Evolutionary conservation across 1,139 yeast species (phyloP).

Genomic region (Lipomyces yarrowii): DNA sequence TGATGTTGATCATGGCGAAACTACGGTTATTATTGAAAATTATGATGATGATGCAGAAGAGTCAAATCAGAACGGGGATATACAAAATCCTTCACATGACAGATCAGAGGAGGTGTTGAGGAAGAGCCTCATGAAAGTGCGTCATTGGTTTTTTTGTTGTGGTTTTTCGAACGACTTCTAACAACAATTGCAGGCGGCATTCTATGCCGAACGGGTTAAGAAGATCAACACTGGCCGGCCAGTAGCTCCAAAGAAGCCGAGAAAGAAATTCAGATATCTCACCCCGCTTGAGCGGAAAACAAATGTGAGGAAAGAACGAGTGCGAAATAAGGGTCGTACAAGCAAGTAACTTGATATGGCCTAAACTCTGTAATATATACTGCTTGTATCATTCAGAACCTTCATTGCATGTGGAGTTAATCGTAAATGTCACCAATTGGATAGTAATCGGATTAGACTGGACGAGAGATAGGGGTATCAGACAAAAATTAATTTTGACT

Average conservation of each 20-base stretch:
- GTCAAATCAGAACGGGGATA: not conserved
- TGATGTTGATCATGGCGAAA: not conserved
- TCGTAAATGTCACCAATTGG: too few relatives aligned
- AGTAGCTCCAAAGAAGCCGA: slow-evolving; percentile 49
- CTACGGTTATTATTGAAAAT: slow-evolving; percentile 24
- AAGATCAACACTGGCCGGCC: slow-evolving; percentile 31
- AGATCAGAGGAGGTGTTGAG: slow-evolving; percentile 41
- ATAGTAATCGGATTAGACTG: too few relatives aligned
- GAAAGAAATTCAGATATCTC: slow-evolving; percentile 86
- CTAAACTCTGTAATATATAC: not conserved
- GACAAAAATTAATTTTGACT: too few relatives aligned
- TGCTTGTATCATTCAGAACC: not conserved
- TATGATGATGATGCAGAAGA: slow-evolving; percentile 15
- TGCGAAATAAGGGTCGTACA: not conserved
- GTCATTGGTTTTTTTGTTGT: not conserved
- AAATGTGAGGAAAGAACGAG: slow-evolving; percentile 62
- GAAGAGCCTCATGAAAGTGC: slow-evolving; percentile 38
- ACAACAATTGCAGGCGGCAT: slow-evolving; percentile 26
- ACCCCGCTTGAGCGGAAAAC: slow-evolving; percentile 75
- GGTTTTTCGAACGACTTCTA: slow-evolving; percentile 31
- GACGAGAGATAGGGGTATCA: too few relatives aligned
- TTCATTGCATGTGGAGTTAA: too few relatives aligned
- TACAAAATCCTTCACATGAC: not conserved
- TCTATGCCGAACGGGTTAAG: slow-evolving; percentile 34
- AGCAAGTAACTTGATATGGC: not conserved